Percentiles rank a stretch among this genome's conserved stretches.
These are phyloP conservation scores for Chlorella sp. DNA, from an alignment of 139 green algal genomes.

Conservation along the genomic window DNA sequence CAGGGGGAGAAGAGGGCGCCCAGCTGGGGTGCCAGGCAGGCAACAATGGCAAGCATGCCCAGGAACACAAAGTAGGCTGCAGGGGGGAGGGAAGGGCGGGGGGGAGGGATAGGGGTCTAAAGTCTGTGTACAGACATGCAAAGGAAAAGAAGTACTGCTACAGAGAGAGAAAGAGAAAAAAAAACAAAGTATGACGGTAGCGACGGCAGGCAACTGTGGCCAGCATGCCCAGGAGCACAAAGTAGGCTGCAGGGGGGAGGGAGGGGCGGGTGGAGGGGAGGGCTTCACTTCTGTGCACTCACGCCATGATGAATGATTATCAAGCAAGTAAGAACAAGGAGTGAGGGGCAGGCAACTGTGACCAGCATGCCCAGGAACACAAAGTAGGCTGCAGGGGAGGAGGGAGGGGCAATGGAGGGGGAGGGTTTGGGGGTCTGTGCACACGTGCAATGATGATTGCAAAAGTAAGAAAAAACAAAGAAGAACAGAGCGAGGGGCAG, in stretches of 20 bases:
- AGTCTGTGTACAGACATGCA: too few species aligned
- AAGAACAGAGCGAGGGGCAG: too few species aligned
- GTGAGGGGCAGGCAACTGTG: slow-evolving; percentile 65
- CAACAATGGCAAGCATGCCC: slow-evolving; percentile 80
- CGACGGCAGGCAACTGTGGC: slow-evolving; percentile 63
- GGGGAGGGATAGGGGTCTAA: neutral
- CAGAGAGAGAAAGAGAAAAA: neutral
- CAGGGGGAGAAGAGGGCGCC: slow-evolving; percentile 47
- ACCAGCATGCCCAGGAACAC: slow-evolving; percentile 87
- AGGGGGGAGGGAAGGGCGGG: neutral
- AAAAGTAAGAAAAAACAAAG: too few species aligned
- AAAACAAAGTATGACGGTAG: slow-evolving; percentile 53
- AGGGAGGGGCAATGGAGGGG: neutral
- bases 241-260: slow-evolving; percentile 71
- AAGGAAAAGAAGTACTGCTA: too few species aligned
- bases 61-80: slow-evolving; percentile 92
- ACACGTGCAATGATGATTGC: neutral
- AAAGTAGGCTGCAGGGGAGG: slow-evolving; percentile 79
- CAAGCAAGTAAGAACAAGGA: slow-evolving; percentile 43
- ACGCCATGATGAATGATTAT: neutral
- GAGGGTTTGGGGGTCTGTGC: too few species aligned
- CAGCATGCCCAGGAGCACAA: slow-evolving; percentile 88
- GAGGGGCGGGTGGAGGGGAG: neutral
- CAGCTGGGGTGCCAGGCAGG: slow-evolving; percentile 69
- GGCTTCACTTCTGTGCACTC: too few species aligned